Evolutionary conservation across 495 filamentous ascomycete species (phyloP).

Genomic region (Aspergillus sclerotiicarbonarius): DNA sequence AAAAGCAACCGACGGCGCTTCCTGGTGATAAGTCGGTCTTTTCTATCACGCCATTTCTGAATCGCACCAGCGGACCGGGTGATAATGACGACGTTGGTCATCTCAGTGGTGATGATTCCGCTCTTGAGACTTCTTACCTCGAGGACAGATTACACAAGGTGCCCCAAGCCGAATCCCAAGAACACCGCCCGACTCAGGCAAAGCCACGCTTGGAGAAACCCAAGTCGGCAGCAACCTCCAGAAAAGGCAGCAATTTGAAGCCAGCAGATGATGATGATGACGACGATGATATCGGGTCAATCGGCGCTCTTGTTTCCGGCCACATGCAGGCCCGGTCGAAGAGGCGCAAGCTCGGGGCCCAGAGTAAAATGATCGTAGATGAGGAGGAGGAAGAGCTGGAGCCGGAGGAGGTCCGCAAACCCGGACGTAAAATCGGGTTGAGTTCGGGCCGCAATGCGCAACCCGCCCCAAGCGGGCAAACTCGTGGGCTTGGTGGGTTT

Average conservation of each 20-base stretch:
- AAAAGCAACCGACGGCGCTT: conserved; percentile 45
- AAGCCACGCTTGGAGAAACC: not conserved
- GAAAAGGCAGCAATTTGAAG: not conserved
- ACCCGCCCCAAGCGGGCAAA: conserved; percentile 15
- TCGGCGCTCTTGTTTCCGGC: conserved; percentile 1
- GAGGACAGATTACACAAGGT: not conserved
- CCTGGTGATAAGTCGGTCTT: conserved; percentile 85
- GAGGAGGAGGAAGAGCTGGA: conserved; percentile 64
- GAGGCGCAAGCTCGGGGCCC: conserved; percentile 70
- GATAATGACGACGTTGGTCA: conserved; percentile 16
- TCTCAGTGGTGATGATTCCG: not conserved
- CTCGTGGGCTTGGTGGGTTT: conserved; percentile 33
- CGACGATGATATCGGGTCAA: conserved; percentile 1
- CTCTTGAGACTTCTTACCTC: not conserved
- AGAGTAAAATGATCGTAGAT: conserved; percentile 69
- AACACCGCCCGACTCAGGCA: not conserved
- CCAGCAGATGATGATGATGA: conserved; percentile 6
- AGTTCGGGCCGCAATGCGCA: conserved; percentile 21
- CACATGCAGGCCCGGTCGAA: conserved; percentile 61
- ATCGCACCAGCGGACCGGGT: conserved; percentile 60
- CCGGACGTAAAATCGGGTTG: conserved; percentile 29
- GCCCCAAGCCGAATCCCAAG: not conserved
- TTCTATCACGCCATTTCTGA: conserved; percentile 89
- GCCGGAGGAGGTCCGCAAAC: conserved; percentile 27
- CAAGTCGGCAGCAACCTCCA: not conserved